Evolutionary conservation across 2,329 filamentous ascomycete species (phyloP).

Genomic region (Colletotrichum eleusines): DNA sequence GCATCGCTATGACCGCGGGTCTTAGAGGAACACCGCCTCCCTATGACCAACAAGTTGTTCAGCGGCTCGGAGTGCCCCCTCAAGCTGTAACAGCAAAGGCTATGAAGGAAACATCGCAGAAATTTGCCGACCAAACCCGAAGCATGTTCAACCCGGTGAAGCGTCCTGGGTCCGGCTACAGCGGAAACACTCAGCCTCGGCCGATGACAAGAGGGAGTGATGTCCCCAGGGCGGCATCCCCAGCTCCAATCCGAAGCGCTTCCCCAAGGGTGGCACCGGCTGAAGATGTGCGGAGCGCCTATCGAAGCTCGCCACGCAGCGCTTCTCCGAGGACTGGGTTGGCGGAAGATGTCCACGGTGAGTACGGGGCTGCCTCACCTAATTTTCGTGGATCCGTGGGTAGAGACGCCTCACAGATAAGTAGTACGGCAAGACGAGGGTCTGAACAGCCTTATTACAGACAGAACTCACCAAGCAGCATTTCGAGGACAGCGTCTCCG

Average conservation of each 20-base stretch:
- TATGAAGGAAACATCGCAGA: slow-evolving; percentile 95
- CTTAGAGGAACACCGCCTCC: slow-evolving; percentile 85
- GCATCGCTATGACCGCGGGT: slow-evolving; percentile 62
- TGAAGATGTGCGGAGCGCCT: slow-evolving; percentile 56
- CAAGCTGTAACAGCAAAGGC: slow-evolving; percentile 92
- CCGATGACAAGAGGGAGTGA: slow-evolving; percentile 71
- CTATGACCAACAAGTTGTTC: slow-evolving; percentile 80
- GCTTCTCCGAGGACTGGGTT: slow-evolving; percentile 71
- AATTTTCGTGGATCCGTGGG: slow-evolving; percentile 67
- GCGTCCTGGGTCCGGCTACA: slow-evolving; percentile 53
- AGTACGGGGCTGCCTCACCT: slow-evolving; percentile 67
- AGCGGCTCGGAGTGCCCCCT: slow-evolving; percentile 86
- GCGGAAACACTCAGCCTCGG: slow-evolving; percentile 61
- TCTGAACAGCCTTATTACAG: slow-evolving; percentile 65
- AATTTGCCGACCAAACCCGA: slow-evolving; percentile 85
- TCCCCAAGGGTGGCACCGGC: slow-evolving; percentile 72
- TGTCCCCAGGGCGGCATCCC: slow-evolving; percentile 73
- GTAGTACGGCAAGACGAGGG: slow-evolving; percentile 15
- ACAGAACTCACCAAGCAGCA: slow-evolving; percentile 64
- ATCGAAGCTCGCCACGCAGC: slow-evolving; percentile 67
- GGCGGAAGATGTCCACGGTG: slow-evolving; percentile 58
- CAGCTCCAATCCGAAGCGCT: slow-evolving; percentile 73
- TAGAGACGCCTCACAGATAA: slow-evolving; percentile 34
- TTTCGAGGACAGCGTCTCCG: slow-evolving; percentile 61
- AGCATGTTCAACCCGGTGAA: slow-evolving; percentile 73